phyloP scores from a whole-genome alignment of 768 basidiomycete genomes.

The Termitomyces heimii region DNA sequence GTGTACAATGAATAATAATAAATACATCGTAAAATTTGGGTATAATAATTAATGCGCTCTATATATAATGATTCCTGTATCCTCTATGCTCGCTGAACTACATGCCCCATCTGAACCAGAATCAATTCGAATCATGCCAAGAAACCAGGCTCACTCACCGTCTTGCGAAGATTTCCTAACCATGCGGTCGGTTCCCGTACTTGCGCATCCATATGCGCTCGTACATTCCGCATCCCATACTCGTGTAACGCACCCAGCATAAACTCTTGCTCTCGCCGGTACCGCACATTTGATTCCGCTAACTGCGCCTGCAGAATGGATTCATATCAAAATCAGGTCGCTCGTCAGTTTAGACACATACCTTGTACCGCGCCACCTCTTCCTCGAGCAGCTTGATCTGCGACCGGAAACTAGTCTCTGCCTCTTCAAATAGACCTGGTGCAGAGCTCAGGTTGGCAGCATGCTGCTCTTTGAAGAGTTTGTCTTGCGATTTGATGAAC shows the following conservation, averaged over 20 bases:
- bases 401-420: constrained; percentile 56
- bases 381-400: constrained; percentile 64
- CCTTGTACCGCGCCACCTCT: constrained; percentile 55
- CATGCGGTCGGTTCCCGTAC: constrained; percentile 55
- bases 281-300: constrained; percentile 51
- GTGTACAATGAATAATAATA: constrained; percentile 10
- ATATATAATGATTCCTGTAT: not conserved
- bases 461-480: constrained; percentile 78
- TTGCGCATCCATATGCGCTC: constrained; percentile 52
- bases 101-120: constrained; percentile 11
- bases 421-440: constrained; percentile 64
- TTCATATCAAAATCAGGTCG: not conserved
- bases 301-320: constrained; percentile 34
- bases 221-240: constrained; percentile 56
- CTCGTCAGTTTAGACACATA: constrained; percentile 14
- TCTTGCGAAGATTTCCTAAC: constrained; percentile 62
- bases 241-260: constrained; percentile 75
- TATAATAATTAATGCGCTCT: not conserved
- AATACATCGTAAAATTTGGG: constrained; percentile 8
- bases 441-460: constrained; percentile 44
- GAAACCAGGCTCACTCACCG: constrained; percentile 21
- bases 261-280: constrained; percentile 72
- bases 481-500: constrained; percentile 94
- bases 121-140: not conserved
- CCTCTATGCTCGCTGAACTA: constrained; percentile 12